Conservation (phyloP, 208 protist species). For the Lotmaria passim region DNA sequence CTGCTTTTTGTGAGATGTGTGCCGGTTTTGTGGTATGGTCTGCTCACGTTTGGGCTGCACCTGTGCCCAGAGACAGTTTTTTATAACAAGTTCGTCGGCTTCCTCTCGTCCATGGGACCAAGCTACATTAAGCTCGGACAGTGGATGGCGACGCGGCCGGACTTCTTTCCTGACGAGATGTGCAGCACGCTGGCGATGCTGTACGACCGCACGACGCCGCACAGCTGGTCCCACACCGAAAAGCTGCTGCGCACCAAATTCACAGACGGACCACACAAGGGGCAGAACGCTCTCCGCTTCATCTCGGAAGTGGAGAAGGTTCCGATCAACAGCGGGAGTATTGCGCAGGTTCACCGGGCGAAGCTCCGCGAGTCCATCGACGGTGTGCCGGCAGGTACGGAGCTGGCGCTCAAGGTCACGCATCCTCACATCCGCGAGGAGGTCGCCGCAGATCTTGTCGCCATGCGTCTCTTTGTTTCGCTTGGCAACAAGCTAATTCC, state of each 20-base stretch:
- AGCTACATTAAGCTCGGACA: constrained; percentile 95
- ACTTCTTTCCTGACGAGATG: constrained; percentile 86
- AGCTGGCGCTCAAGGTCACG: constrained; percentile 91
- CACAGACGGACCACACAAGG: constrained; percentile 26
- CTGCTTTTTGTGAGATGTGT: constrained; percentile 46
- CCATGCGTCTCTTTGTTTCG: constrained; percentile 66
- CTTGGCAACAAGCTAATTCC: constrained; percentile 62
- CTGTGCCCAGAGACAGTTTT: constrained; percentile 64
- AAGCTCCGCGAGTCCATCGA: constrained; percentile 75
- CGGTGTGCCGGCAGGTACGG: constrained; percentile 76
- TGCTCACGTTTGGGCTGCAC: constrained; percentile 54
- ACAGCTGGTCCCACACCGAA: constrained; percentile 83
- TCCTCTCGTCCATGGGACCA: constrained; percentile 79
- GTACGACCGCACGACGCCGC: constrained; percentile 70
- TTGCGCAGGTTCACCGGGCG: constrained; percentile 92
- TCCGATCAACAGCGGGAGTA: constrained; percentile 92
- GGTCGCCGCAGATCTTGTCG: constrained; percentile 74
- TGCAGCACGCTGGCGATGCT: constrained; percentile 73
- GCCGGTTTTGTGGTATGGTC: constrained; percentile 58
- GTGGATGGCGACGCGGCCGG: constrained; percentile 92
- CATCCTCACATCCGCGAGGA: constrained; percentile 84
- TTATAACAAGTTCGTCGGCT: constrained; percentile 54
- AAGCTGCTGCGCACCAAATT: constrained; percentile 52
- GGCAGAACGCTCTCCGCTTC: constrained; percentile 56
- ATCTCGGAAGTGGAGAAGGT: constrained; percentile 76